phyloP scores from a whole-genome alignment of 2,329 filamentous ascomycete species.

The Aspergillus texensis region DNA sequence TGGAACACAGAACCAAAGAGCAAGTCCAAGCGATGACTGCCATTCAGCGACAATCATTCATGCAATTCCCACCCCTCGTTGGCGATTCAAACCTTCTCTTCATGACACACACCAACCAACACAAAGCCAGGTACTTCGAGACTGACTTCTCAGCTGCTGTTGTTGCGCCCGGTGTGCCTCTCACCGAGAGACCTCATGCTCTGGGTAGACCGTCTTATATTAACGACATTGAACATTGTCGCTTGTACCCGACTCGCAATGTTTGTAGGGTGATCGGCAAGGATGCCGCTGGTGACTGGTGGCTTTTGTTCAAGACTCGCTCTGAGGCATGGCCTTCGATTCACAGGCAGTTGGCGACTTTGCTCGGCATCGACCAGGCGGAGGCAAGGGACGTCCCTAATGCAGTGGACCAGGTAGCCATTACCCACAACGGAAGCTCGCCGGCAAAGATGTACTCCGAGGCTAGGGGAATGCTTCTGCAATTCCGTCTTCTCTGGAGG shows the following conservation, averaged over 20 bases:
- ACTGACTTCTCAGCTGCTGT: constrained; percentile 41
- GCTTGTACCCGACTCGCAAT: constrained; percentile 19
- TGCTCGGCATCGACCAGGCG: background rate
- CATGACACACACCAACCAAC: constrained; percentile 46
- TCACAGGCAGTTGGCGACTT: background rate
- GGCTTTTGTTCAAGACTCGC: constrained; percentile 20
- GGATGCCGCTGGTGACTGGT: constrained; percentile 35
- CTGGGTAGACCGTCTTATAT: constrained; percentile 18
- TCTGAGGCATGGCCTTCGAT: constrained; percentile 17
- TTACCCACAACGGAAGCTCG: background rate
- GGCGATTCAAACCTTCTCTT: constrained; percentile 37
- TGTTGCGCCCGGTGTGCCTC: constrained; percentile 7
- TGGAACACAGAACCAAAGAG: constrained; percentile 17
- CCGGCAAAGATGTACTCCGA: background rate
- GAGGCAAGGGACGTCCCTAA: background rate
- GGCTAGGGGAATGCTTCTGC: background rate
- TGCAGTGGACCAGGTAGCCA: background rate
- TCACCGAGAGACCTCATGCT: background rate
- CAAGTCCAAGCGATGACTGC: constrained; percentile 15
- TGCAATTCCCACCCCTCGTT: constrained; percentile 28
- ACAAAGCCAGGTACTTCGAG: constrained; percentile 39
- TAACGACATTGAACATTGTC: background rate
- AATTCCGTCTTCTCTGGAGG: background rate
- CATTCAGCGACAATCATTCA: background rate
- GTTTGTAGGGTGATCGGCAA: constrained; percentile 33